These are phyloP conservation scores for Podaxis sp. DNA, from an alignment of 768 basidiomycete species.

Conservation along the genomic window DNA sequence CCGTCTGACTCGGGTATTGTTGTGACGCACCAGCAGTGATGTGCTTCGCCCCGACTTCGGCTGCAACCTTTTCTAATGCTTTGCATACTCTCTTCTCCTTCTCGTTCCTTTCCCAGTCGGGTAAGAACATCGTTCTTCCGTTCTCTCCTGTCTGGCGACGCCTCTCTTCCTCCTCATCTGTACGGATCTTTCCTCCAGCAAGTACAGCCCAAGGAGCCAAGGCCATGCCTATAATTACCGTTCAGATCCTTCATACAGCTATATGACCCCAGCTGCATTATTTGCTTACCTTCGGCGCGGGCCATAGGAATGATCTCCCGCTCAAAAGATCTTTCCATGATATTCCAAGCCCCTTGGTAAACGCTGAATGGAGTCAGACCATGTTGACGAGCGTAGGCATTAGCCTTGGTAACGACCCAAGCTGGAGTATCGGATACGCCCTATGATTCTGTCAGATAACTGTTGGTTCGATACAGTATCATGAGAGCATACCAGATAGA, in stretches of 20 bases:
- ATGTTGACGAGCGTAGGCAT: slow-evolving; percentile 49
- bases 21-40: slow-evolving; percentile 40
- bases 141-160: slow-evolving; percentile 33
- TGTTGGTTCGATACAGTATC: background rate
- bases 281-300: slow-evolving; percentile 34
- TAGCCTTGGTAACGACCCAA: slow-evolving; percentile 48
- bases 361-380: slow-evolving; percentile 51
- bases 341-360: slow-evolving; percentile 50
- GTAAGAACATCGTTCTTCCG: slow-evolving; percentile 30
- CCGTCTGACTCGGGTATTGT: background rate
- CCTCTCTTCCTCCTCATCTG: slow-evolving; percentile 40
- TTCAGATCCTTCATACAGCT: background rate
- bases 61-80: slow-evolving; percentile 43
- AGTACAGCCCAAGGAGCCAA: slow-evolving; percentile 33
- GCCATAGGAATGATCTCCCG: slow-evolving; percentile 53
- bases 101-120: slow-evolving; percentile 42
- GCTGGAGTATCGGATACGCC: slow-evolving; percentile 45
- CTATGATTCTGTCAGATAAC: slow-evolving; percentile 18
- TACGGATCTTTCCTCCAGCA: slow-evolving; percentile 46
- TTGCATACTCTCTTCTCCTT: slow-evolving; percentile 30
- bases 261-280: slow-evolving; percentile 17
- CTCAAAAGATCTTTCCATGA: slow-evolving; percentile 47
- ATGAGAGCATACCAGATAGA: slow-evolving; percentile 34
- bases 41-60: slow-evolving; percentile 45
- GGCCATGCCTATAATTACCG: slow-evolving; percentile 24